phyloP scores from a whole-genome alignment of 2,329 filamentous ascomycete species.

The Zopfia rhizophila region DNA sequence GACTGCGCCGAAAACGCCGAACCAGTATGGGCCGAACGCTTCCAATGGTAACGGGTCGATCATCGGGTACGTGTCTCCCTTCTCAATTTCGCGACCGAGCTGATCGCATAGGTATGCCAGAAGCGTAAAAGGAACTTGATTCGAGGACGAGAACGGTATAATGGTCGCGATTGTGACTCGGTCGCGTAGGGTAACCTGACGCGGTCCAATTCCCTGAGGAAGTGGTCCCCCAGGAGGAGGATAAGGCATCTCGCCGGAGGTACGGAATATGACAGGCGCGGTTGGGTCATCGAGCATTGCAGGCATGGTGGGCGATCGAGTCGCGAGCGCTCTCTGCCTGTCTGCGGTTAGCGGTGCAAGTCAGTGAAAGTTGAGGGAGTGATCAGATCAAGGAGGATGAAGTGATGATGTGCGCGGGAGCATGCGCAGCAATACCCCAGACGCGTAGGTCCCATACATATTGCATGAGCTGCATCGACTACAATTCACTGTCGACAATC shows the following conservation, averaged over 20 bases:
- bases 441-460: too few relatives aligned
- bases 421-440: too few relatives aligned
- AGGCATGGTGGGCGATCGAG: conserved; percentile 66
- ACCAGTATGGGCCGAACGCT: conserved; percentile 85
- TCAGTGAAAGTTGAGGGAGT: too few relatives aligned
- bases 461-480: too few relatives aligned
- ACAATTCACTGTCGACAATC: too few relatives aligned
- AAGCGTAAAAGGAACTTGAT: conserved; percentile 79
- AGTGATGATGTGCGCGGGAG: too few relatives aligned
- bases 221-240: conserved; percentile 71
- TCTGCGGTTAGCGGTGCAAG: too few relatives aligned
- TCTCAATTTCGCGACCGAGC: conserved; percentile 89
- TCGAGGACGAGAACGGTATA: conserved; percentile 80
- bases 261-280: conserved; percentile 74
- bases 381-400: too few relatives aligned
- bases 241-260: conserved; percentile 73
- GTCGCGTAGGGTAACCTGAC: conserved; percentile 84
- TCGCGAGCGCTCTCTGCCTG: too few relatives aligned
- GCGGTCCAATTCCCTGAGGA: conserved; percentile 74
- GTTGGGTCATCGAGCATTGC: conserved; percentile 82
- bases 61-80: conserved; percentile 93
- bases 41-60: conserved; percentile 78
- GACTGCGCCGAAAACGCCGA: conserved; percentile 87
- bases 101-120: conserved; percentile 83
- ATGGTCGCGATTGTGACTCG: conserved; percentile 85